Evolutionary conservation across 306 rosid genomes (phyloP), one percentile per base, ranked within the genome.

Genomic region (Malus domestica): DNA sequence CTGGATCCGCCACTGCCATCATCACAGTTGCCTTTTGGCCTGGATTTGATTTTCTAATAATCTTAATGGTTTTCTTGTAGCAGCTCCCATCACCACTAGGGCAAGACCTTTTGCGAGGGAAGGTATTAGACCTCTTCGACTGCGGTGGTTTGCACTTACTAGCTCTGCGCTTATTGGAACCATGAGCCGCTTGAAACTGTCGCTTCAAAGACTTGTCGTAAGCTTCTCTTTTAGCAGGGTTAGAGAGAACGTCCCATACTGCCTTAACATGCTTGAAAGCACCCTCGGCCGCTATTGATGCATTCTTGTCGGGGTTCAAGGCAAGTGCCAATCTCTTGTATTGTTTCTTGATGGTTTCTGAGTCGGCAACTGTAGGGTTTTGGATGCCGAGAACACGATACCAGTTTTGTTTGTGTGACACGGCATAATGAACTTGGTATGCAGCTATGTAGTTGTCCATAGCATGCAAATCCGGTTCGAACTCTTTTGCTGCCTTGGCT

Each of bases 291-390:
- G 74, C 45, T 4, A 1, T 33, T 10, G 45, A 70, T 4, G 19
- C 6, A 1, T 70, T 70, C 74, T 70, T 70, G 74, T 70, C 74
- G 42, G 62, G 62, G 20, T 70, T 62, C 45, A 70, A 55, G 5
- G 22, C 57, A 18, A 55, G 19, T 16, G 62, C 74, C 74, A 70
- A 6, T 5, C 22, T 35, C 57, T 70, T 70, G 25, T 49, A 51
- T 27, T 70, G 74, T 51, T 70, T 51, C 45, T 30, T 51, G 74
- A 70, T 10, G 29, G 29, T 51, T 70, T 4, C 29, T 0, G 3
- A 51, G 19, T 51, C 45, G 59, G 29, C 22, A 19, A 29, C 29
- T 1, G 20, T 8, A 12, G 38, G 67, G 29, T 70, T 11, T 51
- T 49, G 44, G 29, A 70, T 49, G 45, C 62, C 45, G 30, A 70